A percentile compares a stretch with the other conserved stretches of the same genome.
Conservation (phyloP, 2,329 filamentous ascomycete species). For the Colletotrichum coccodes region DNA sequence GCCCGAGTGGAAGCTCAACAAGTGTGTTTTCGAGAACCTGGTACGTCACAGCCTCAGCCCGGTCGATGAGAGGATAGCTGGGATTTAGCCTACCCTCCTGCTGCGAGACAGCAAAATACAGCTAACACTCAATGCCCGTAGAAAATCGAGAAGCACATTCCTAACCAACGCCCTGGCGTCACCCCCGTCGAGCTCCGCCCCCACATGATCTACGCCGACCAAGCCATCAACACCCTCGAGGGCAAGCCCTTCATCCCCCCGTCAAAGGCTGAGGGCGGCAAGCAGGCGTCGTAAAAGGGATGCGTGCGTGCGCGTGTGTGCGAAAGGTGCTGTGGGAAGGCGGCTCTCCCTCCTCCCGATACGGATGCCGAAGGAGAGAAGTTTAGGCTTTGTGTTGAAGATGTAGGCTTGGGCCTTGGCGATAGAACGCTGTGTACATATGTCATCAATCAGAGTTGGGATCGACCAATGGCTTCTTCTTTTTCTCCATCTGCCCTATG, state of each 20-base stretch:
- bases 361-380: not conserved
- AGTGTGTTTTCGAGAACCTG: constrained; percentile 95
- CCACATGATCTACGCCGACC: constrained; percentile 70
- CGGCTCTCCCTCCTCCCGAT: not conserved
- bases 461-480: constrained; percentile 17
- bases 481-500: not conserved
- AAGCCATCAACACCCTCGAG: constrained; percentile 53
- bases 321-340: not conserved
- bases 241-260: constrained; percentile 53
- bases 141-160: constrained; percentile 85
- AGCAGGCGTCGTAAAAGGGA: constrained; percentile 31
- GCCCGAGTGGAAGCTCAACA: constrained; percentile 89
- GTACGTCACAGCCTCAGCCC: constrained; percentile 62
- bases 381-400: constrained; percentile 14
- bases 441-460: constrained; percentile 34
- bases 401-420: constrained; percentile 29
- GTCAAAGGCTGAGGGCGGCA: constrained; percentile 32
- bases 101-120: not conserved
- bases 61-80: not conserved
- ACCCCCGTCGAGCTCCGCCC: constrained; percentile 79
- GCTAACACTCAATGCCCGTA: constrained; percentile 44
- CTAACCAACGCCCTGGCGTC: constrained; percentile 75
- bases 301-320: not conserved
- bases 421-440: constrained; percentile 36
- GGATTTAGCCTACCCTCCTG: not conserved